Evolutionary conservation across 2,329 filamentous ascomycete genomes (phyloP).

Genomic region (Ilyonectria sp.): DNA sequence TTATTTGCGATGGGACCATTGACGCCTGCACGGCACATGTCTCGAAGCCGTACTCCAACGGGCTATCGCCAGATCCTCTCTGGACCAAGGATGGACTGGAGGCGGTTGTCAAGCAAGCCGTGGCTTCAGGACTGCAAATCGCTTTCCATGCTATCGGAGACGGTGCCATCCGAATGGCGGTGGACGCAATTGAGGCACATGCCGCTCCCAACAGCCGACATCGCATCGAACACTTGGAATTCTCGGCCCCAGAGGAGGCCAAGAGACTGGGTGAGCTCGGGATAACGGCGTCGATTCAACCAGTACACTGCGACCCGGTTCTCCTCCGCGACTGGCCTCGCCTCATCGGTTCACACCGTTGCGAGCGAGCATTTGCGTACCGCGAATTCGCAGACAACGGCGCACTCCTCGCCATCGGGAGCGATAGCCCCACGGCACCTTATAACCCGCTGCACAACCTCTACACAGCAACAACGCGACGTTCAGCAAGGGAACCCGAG

Average conservation of each 20-base stretch:
- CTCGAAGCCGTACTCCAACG: constrained; percentile 63
- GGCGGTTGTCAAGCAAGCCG: constrained; percentile 16
- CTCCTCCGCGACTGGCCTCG: constrained; percentile 28
- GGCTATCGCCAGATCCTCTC: constrained; percentile 3
- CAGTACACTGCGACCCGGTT: constrained; percentile 25
- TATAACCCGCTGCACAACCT: constrained; percentile 65
- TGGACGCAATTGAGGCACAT: constrained; percentile 21
- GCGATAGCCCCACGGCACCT: constrained; percentile 70
- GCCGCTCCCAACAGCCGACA: constrained; percentile 17
- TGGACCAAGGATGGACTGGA: constrained; percentile 20
- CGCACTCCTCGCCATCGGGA: constrained; percentile 66
- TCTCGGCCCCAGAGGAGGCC: constrained; percentile 22
- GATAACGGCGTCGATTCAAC: constrained; percentile 27
- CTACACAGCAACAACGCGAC: constrained; percentile 68
- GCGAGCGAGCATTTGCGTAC: constrained; percentile 72
- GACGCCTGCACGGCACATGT: constrained; percentile 74
- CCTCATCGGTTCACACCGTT: constrained; percentile 66
- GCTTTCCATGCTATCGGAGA: constrained; percentile 44
- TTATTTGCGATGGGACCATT: constrained; percentile 74
- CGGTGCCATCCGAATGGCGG: constrained; percentile 25
- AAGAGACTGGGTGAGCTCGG: constrained; percentile 24
- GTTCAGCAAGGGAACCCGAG: constrained; percentile 62
- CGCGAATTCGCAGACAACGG: constrained; percentile 68
- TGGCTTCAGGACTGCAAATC: constrained; percentile 18
- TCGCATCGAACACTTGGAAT: constrained; percentile 29